Percentiles rank a stretch among this genome's conserved stretches.
Conservation (phyloP, 805 yeast genomes). For the Ogataea parapolymorpha region DNA sequence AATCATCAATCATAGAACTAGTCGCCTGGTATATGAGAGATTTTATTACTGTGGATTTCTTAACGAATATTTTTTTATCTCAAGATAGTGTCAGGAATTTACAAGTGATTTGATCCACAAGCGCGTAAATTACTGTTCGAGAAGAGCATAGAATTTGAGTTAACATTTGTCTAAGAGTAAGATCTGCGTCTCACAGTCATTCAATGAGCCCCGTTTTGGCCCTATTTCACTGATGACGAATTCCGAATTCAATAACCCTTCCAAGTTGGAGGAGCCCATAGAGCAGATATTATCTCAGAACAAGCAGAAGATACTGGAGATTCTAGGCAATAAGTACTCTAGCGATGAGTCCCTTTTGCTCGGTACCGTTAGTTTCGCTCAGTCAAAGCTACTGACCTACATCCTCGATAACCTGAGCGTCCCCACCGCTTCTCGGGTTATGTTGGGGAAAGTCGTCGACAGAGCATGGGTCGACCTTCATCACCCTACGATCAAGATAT, state of each 20-base stretch:
- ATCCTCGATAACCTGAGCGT: conserved; percentile 36
- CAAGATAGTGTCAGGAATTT: conserved; percentile 1
- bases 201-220: background rate
- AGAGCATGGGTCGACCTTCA: conserved; percentile 59
- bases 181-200: background rate
- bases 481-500: conserved; percentile 60
- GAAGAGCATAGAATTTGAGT: background rate
- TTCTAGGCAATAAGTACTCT: conserved; percentile 25
- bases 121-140: background rate
- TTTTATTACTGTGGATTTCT: background rate
- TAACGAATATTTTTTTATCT: conserved; percentile 3
- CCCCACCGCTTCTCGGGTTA: background rate
- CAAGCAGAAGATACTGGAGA: conserved; percentile 32
- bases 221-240: conserved; percentile 4
- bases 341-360: conserved; percentile 42
- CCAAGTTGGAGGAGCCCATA: conserved; percentile 11
- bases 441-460: conserved; percentile 40
- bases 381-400: conserved; percentile 44
- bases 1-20: conserved; percentile 17
- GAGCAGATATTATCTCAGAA: conserved; percentile 19
- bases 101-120: background rate
- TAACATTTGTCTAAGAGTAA: background rate
- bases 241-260: conserved; percentile 3
- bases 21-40: background rate
- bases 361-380: conserved; percentile 48